Evolutionary conservation across 139 green algal genomes (phyloP), one percentile per base, ranked within the genome.

Genomic region (Closterium sp.): DNA sequence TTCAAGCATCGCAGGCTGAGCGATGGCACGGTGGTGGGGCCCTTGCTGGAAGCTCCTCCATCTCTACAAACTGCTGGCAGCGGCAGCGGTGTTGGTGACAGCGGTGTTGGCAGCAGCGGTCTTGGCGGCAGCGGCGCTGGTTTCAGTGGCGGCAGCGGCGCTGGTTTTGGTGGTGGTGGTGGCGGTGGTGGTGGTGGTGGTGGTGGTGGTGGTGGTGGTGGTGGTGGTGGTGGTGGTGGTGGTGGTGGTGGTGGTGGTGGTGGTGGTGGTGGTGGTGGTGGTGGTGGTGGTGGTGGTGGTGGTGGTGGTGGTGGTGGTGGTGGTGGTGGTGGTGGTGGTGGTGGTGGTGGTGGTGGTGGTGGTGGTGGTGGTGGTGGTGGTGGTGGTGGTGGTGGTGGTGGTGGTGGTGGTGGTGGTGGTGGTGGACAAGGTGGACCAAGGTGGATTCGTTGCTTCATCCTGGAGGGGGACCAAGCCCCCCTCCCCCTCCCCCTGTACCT

Each of bases 201-300:
- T 84, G 66, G 66, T 84, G 66, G 66, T 84, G 66, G 66, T 84
- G 66, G 66, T 84, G 66, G 66, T 84, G 66, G 66, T 84, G 66
- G 66, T 84, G 66, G 66, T 84, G 66, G 66, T 84, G 66, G 66
- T 84, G 66, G 66, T 84, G 66, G 66, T 84, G 66, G 66, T 84
- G 66, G 66, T 84, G 66, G 66, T 84, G 66, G 66, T 84, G 66
- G 66, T 84, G 66, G 66, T 84, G 66, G 66, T 84, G 66, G 66
- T 84, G 66, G 66, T 84, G 66, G 66, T 84, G 66, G 66, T 84
- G 66, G 66, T 84, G 66, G 66, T 84, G 66, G 66, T 84, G 66
- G 66, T 84, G 66, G 66, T 84, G 66, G 66, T 84, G 66, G 66
- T 84, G 66, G 66, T 84, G 66, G 66, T 84, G 66, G 66, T 84